Conservation (phyloP, 306 rosid genomes). For the Nissolia schottii region DNA sequence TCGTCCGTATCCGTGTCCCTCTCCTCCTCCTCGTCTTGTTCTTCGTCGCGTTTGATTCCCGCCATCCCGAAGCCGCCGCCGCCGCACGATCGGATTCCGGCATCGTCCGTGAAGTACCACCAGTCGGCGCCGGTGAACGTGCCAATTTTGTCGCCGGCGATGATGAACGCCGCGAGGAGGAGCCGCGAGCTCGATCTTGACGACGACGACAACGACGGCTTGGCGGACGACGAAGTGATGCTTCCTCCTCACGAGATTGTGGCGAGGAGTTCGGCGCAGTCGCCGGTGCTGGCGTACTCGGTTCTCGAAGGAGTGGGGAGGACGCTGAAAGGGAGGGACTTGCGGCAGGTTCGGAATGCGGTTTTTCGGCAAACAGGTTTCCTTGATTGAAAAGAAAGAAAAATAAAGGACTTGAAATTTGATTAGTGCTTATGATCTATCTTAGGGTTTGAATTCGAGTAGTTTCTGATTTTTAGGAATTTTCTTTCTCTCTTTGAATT, state of each 20-base stretch:
- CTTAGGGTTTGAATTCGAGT: background rate
- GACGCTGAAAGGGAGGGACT: slow-evolving; percentile 59
- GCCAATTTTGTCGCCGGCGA: slow-evolving; percentile 43
- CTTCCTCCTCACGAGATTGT: slow-evolving; percentile 83
- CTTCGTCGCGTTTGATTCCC: slow-evolving; percentile 8
- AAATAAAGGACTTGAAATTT: background rate
- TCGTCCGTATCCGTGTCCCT: slow-evolving; percentile 1
- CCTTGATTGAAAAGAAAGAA: slow-evolving; percentile 54
- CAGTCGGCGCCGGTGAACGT: slow-evolving; percentile 80
- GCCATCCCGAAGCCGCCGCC: background rate
- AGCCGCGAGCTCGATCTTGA: slow-evolving; percentile 34
- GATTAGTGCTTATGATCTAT: background rate
- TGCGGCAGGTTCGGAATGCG: slow-evolving; percentile 72
- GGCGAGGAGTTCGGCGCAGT: slow-evolving; percentile 41
- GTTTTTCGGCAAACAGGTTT: slow-evolving; percentile 82
- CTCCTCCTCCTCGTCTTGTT: slow-evolving; percentile 17
- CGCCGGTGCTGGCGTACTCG: slow-evolving; percentile 59
- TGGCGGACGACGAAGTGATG: slow-evolving; percentile 46
- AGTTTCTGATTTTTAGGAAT: background rate
- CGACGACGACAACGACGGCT: slow-evolving; percentile 18
- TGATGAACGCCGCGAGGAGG: slow-evolving; percentile 14
- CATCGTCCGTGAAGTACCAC: slow-evolving; percentile 41
- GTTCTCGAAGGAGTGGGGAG: slow-evolving; percentile 86
- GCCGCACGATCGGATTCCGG: slow-evolving; percentile 17
- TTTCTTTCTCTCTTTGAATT: background rate